Evolutionary conservation across 2,329 filamentous ascomycete species (phyloP).

Genomic region (Fusarium sambucinum): DNA sequence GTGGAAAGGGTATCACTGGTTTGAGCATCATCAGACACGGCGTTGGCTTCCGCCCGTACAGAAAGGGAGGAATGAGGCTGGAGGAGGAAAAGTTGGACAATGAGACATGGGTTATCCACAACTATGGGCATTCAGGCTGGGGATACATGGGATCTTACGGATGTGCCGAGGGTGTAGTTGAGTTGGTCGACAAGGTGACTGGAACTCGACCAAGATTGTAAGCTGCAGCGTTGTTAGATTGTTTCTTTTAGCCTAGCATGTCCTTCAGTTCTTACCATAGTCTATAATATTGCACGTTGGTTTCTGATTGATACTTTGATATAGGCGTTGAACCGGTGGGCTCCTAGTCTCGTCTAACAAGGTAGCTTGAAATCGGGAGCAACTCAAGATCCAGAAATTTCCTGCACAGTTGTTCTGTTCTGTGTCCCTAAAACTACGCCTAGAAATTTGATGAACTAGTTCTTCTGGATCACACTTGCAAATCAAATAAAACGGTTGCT

Average conservation of each 20-base stretch:
- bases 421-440: background rate
- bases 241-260: background rate
- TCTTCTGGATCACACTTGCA: fast-evolving
- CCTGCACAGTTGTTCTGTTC: no score
- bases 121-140: constrained; percentile 83
- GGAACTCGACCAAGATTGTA: constrained; percentile 49
- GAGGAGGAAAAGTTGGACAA: constrained; percentile 68
- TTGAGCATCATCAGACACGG: constrained; percentile 83
- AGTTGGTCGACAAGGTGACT: constrained; percentile 74
- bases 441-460: fast-evolving
- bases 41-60: constrained; percentile 82
- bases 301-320: background rate
- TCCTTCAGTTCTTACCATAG: background rate
- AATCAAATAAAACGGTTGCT: fast-evolving
- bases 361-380: background rate
- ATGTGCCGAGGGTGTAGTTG: constrained; percentile 74
- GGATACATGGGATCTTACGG: constrained; percentile 80
- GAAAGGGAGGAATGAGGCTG: constrained; percentile 78
- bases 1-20: constrained; percentile 75
- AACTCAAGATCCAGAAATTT: no score
- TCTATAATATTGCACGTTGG: background rate
- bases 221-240: background rate
- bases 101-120: constrained; percentile 76
- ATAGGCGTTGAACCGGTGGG: background rate
- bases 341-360: fast-evolving